Evolutionary conservation across 2,329 filamentous ascomycete species (phyloP), one percentile per base, ranked within the genome.

Genomic region (Colletotrichum falcatum): DNA sequence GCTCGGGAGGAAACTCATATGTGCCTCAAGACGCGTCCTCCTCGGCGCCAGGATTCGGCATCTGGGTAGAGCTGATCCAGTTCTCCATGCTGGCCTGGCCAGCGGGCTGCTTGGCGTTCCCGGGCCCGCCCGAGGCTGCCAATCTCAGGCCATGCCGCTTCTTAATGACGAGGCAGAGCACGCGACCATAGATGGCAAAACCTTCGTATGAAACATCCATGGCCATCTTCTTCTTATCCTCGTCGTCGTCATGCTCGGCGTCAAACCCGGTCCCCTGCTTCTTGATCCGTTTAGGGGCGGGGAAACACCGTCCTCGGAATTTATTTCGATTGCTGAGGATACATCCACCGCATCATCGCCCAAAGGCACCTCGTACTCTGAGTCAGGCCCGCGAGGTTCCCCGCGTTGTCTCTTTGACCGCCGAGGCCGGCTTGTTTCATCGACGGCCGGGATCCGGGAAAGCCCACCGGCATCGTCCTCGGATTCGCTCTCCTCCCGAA

Each of bases 111-210:
- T 87, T 85, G 72, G 73, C 75, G 70, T 72, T 67, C 72, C 58
- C 73, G 73, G 63, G 65, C 16, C 28, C 61, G 46, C 35, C 60
- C 42, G 61, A 62, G 11, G 62, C 48, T 28, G 72, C 64, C 16
- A 61, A 56, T 80, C 79, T 74, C 82, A 86, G 74, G 81, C 84
- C 86, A 73, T 90, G 91, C 72, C 92, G 90, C 78, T 92, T 93
- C 80, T 90, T 91, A 77, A 99, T 91, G 11, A 99, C 92, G 69
- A 99, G 86, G 80, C 95, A 98, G 33, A 99, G 85, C 56, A 97
- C 94, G 75, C 94, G 92, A 14, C 96, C 94, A 82, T 97, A 97
- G 77, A 99, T 98, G 76, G 92, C 93, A 82, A 98, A 98, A 11
- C 96, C 95, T 77, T 98, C 94, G 81, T 98, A 99, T 18, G 90